A percentile compares a stretch with the other conserved stretches of the same genome.
These are phyloP conservation scores for Babesia bovis DNA, from an alignment of 169 alveolate genomes.

Conservation along the genomic window DNA sequence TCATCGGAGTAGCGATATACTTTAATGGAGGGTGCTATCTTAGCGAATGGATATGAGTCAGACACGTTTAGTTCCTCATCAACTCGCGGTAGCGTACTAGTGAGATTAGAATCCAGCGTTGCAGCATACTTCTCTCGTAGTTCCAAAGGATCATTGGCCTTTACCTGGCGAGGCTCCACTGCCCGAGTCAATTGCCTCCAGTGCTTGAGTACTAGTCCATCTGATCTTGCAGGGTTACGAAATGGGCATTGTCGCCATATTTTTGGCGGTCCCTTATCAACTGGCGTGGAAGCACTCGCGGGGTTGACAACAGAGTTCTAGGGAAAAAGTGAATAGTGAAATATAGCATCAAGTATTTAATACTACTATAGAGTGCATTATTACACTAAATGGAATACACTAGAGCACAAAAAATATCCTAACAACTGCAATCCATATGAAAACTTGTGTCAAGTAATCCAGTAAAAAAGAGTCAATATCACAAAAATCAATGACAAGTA, in stretches of 20 bases:
- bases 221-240: conserved; percentile 75
- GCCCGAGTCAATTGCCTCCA: conserved; percentile 71
- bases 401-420: too few species aligned
- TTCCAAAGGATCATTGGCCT: conserved; percentile 36
- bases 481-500: too few species aligned
- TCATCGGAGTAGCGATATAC: conserved; percentile 75
- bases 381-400: background rate
- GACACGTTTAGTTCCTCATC: conserved; percentile 47
- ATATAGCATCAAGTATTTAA: too few species aligned
- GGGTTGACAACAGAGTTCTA: background rate
- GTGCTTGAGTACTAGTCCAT: conserved; percentile 71
- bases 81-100: conserved; percentile 48
- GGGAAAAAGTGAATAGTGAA: too few species aligned
- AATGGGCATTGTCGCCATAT: conserved; percentile 73
- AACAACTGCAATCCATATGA: too few species aligned
- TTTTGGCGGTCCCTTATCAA: conserved; percentile 5
- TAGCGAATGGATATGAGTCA: conserved; percentile 72
- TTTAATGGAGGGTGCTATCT: conserved; percentile 70
- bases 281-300: background rate
- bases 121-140: conserved; percentile 8
- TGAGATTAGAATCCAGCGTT: conserved; percentile 38
- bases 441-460: too few species aligned
- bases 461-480: too few species aligned
- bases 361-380: background rate
- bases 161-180: conserved; percentile 39